phyloP scores from a whole-genome alignment of 345 rosid species.

The Theobroma cacao region DNA sequence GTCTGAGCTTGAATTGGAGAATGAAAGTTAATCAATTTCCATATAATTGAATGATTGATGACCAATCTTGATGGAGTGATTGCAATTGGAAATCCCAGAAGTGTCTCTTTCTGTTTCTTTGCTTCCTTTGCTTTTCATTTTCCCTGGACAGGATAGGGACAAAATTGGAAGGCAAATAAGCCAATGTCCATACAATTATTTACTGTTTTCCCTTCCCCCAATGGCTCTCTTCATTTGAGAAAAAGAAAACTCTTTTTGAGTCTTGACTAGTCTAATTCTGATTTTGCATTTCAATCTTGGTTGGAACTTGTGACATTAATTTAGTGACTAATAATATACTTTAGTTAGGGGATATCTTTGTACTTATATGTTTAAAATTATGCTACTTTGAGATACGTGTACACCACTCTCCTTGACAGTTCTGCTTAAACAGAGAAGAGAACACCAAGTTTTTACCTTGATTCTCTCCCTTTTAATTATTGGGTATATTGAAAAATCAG shows the following conservation, averaged over 20 bases:
- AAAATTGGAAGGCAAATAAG: conserved; percentile 10
- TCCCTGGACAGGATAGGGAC: conserved; percentile 18
- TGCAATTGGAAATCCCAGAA: conserved; percentile 3
- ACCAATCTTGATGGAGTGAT: not conserved
- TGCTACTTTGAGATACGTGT: not conserved
- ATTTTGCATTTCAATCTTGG: not conserved
- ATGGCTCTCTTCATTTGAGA: conserved; percentile 25
- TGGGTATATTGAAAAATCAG: not conserved
- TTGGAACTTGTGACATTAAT: conserved; percentile 10
- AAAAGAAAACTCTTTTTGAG: not conserved
- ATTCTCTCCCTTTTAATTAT: conserved; percentile 6
- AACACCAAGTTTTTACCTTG: not conserved
- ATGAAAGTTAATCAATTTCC: not conserved
- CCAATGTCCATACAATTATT: not conserved
- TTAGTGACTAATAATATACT: not conserved
- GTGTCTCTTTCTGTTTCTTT: not conserved
- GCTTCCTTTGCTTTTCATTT: not conserved
- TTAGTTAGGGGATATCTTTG: not conserved
- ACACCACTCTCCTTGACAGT: not conserved
- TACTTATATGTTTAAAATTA: not conserved
- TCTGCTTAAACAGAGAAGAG: not conserved
- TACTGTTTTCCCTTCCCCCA: conserved; percentile 9
- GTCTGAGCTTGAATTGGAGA: no score
- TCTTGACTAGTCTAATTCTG: not conserved
- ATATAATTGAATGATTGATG: not conserved